Conservation (phyloP, 1,284 basidiomycete genomes). For the Pseudozyma flocculosa region DNA sequence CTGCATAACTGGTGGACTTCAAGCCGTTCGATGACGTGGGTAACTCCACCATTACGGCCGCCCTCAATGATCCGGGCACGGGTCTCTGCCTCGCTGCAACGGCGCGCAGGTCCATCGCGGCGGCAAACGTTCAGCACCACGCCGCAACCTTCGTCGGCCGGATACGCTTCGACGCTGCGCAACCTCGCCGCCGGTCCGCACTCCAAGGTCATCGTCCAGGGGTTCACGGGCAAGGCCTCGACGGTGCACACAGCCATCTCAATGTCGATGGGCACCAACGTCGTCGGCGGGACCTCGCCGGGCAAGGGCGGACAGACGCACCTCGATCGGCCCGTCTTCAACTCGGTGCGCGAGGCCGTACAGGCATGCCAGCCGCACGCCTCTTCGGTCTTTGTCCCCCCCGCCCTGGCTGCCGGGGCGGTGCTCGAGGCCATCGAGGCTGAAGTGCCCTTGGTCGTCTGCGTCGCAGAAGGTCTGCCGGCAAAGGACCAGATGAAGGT, state of each 20-base stretch:
- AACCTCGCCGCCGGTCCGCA: slow-evolving; percentile 32
- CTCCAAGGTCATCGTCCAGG: slow-evolving; percentile 42
- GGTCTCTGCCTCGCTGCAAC: no score
- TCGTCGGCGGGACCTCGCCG: slow-evolving; percentile 39
- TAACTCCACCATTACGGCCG: no score
- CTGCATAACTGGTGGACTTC: no score
- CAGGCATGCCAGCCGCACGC: slow-evolving; percentile 24
- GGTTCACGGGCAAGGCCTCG: slow-evolving; percentile 47
- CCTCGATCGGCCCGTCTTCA: slow-evolving; percentile 34
- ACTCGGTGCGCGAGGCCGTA: slow-evolving; percentile 21
- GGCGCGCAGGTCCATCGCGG: no score
- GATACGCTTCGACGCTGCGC: slow-evolving; percentile 25
- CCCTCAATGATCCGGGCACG: no score
- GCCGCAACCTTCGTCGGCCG: no score
- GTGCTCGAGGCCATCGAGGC: slow-evolving; percentile 44
- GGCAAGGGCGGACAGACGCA: slow-evolving; percentile 34
- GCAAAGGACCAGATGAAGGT: slow-evolving; percentile 36
- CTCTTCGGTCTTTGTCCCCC: slow-evolving; percentile 45
- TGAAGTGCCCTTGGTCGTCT: slow-evolving; percentile 43
- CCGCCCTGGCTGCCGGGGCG: slow-evolving; percentile 35
- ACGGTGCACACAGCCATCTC: slow-evolving; percentile 36
- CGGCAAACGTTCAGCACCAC: no score
- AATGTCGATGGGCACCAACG: slow-evolving; percentile 39
- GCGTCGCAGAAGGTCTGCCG: slow-evolving; percentile 44
- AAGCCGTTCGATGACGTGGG: no score